phyloP scores from a whole-genome alignment of 768 basidiomycete genomes.

The Termitomyces sp. region DNA sequence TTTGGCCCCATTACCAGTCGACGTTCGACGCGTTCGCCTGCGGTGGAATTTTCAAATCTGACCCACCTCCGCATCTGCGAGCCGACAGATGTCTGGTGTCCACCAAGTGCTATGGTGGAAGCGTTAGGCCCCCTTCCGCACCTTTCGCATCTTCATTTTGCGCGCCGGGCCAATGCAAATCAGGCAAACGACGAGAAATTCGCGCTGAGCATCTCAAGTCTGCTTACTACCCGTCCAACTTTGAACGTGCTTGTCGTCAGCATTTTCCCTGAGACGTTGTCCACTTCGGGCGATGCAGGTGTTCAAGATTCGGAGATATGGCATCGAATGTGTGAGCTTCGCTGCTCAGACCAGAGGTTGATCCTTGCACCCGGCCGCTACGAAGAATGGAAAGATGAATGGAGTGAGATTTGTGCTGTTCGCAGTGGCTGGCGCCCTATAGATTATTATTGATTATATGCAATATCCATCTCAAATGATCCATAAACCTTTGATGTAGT shows the following conservation, averaged over 20 bases:
- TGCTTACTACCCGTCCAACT: constrained; percentile 22
- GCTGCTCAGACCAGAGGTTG: constrained; percentile 18
- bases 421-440: constrained; percentile 14
- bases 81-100: constrained; percentile 29
- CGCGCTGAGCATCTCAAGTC: constrained; percentile 22
- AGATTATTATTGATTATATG: constrained; percentile 16
- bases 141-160: constrained; percentile 34
- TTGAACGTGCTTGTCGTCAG: constrained; percentile 31
- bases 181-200: constrained; percentile 35
- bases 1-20: constrained; percentile 14
- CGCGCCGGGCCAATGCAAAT: constrained; percentile 35
- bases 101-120: constrained; percentile 26
- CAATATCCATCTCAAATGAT: not conserved
- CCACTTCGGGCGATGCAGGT: constrained; percentile 3
- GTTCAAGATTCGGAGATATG: constrained; percentile 22
- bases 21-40: not conserved
- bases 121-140: constrained; percentile 28
- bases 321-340: constrained; percentile 17
- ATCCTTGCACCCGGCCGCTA: constrained; percentile 17
- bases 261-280: constrained; percentile 20
- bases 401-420: constrained; percentile 13
- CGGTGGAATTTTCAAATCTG: constrained; percentile 15
- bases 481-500: not conserved
- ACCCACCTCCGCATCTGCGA: constrained; percentile 35
- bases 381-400: constrained; percentile 21